These are phyloP conservation scores for Trametes versicolor DNA, from an alignment of 1,284 basidiomycete species.

Conservation along the genomic window DNA sequence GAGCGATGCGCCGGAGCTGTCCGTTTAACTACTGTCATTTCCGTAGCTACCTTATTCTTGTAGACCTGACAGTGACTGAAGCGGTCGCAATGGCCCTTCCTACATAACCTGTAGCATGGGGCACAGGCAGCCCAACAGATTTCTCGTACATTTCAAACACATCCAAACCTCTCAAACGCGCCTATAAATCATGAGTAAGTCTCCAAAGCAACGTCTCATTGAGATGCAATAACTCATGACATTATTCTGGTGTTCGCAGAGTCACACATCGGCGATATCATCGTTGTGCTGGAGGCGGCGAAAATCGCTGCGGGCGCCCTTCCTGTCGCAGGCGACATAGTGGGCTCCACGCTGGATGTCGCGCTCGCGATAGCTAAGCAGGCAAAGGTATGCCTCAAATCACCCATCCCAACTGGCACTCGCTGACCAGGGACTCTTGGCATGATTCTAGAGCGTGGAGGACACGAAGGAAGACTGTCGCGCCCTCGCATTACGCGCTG, in stretches of 20 bases:
- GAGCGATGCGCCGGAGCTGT: background rate
- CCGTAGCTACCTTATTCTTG: constrained; percentile 19
- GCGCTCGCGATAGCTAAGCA: constrained; percentile 1
- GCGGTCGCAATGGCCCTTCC: background rate
- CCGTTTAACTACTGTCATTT: constrained; percentile 9
- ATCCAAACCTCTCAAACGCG: background rate
- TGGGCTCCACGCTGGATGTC: background rate
- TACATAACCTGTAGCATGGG: constrained; percentile 13
- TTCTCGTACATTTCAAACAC: background rate
- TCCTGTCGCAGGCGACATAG: background rate
- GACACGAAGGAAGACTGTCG: constrained; percentile 11
- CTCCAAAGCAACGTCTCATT: too few species aligned
- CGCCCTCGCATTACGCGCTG: constrained; percentile 7
- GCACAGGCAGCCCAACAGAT: background rate
- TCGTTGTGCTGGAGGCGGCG: constrained; percentile 12
- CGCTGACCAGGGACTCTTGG: background rate
- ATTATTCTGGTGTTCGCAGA: background rate
- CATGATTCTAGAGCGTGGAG: constrained; percentile 2
- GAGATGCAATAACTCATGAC: too few species aligned
- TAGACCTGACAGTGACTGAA: background rate
- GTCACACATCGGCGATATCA: background rate
- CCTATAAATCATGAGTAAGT: too few species aligned
- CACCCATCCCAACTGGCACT: too few species aligned
- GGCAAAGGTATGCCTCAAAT: constrained; percentile 2
- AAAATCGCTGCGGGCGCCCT: background rate